Percentiles rank a stretch among this genome's conserved stretches.
These are phyloP conservation scores for Saturnispora saitoi DNA, from an alignment of 805 yeast genomes.

Conservation along the genomic window DNA sequence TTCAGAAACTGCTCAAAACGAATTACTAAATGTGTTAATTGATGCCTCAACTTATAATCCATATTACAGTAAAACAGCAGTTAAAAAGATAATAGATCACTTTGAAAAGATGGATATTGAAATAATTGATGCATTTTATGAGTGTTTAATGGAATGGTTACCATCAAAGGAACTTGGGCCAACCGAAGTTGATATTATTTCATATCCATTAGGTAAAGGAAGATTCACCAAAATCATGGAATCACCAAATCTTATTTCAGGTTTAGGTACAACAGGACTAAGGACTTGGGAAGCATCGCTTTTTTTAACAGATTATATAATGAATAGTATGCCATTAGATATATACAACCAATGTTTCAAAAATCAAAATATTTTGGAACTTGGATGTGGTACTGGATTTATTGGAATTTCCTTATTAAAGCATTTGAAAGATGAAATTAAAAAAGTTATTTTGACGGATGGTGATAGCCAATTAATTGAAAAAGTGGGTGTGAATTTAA, in stretches of 20 bases:
- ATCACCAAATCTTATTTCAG: slow-evolving; percentile 56
- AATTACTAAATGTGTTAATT: slow-evolving; percentile 17
- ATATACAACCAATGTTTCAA: slow-evolving; percentile 11
- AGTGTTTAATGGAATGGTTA: slow-evolving; percentile 31
- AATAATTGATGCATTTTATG: slow-evolving; percentile 37
- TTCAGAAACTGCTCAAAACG: slow-evolving; percentile 16
- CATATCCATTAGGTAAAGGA: slow-evolving; percentile 27
- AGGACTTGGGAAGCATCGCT: slow-evolving; percentile 94
- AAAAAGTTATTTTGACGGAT: slow-evolving; percentile 46
- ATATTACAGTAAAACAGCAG: slow-evolving; percentile 40
- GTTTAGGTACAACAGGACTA: slow-evolving; percentile 78
- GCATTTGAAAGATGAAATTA: slow-evolving; percentile 11
- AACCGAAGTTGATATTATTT: slow-evolving; percentile 31
- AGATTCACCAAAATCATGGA: slow-evolving; percentile 35
- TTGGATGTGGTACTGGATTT: slow-evolving; percentile 89
- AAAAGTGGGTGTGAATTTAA: slow-evolving; percentile 35
- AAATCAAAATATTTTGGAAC: slow-evolving; percentile 44
- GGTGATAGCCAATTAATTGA: slow-evolving; percentile 54
- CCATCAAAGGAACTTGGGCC: slow-evolving; percentile 28
- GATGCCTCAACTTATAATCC: slow-evolving; percentile 34
- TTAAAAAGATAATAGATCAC: slow-evolving; percentile 36
- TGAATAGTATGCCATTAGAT: slow-evolving; percentile 10
- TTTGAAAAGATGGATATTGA: slow-evolving; percentile 16
- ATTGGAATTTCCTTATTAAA: slow-evolving; percentile 45
- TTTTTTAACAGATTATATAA: slow-evolving; percentile 47